Base-by-base conservation (phyloP, 2,329 filamentous ascomycete species). In the Arthrobotrys entomopaga region DNA sequence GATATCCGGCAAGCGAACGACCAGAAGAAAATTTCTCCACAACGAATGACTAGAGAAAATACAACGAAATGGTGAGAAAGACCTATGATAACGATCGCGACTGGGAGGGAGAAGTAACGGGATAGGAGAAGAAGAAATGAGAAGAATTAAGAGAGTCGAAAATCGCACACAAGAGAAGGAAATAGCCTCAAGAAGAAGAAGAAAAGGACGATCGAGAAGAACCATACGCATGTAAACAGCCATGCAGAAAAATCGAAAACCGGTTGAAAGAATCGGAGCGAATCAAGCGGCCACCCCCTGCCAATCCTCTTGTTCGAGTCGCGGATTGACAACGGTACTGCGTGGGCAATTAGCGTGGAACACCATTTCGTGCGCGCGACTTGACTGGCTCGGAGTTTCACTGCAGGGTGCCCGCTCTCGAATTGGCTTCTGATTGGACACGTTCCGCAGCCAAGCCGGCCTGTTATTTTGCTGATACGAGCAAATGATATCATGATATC, bases 331-430 rank as follows among this genome's bases (percentile, higher is more conserved):
- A 56, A 42, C 56, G 65, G 24, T 26, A 7, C 24, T 69, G 65
- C 56, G 56, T 61, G 65, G 65, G 56, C 48, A 46, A 3, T 57
- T 40, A 56, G 56, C 56, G 56, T 69, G 65, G 48, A 48, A 48
- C 60, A 69, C 40, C 10, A 15, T 13, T 3, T 43, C 40, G n/a
- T 15, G 65, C 65, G 60, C 60, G 42, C 5, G 54, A 20, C 48
- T 69, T 69, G 56, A 56, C 56, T 60, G 65, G 65, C 56, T 67
- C 59, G 56, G 65, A 48, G 48, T 29, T 48, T 60, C 65, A 53
- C 29, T 26, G 65, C 65, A 61, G 29, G 42, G 24, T 60, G 50
- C 48, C 34, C 38, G 54, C 8, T 6, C 34, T 24, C 46, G 46
- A 34, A 24, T 3, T 24, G 11, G 7, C 10, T 22, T 26, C 46